Conservation (phyloP, 129 eudicot genomes). For the Chrysanthemum seticuspe region DNA sequence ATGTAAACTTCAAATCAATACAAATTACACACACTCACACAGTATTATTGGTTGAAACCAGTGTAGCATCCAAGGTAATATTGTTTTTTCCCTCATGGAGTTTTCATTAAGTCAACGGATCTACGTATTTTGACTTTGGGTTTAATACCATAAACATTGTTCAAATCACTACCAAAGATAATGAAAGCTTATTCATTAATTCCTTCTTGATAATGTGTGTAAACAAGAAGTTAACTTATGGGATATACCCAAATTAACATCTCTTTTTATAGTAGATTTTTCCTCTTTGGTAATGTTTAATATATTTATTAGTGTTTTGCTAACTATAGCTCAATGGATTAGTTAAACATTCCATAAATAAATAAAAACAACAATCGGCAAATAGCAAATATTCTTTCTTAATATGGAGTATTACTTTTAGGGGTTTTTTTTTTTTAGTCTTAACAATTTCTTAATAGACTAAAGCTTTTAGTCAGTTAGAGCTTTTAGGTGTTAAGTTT, state of each 20-base stretch:
- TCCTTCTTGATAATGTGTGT: background rate
- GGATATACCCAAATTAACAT: constrained; percentile 13
- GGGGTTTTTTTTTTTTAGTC: too few species aligned
- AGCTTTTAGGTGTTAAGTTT: too few species aligned
- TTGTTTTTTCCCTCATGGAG: constrained; percentile 10
- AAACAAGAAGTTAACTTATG: constrained; percentile 17
- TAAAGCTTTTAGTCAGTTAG: too few species aligned
- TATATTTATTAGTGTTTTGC: background rate
- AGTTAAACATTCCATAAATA: too few species aligned
- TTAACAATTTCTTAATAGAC: too few species aligned
- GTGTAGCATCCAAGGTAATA: constrained; percentile 31
- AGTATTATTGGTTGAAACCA: constrained; percentile 17
- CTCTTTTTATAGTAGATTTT: background rate
- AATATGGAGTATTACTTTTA: too few species aligned
- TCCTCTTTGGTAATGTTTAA: background rate
- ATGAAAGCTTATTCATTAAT: background rate
- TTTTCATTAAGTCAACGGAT: constrained; percentile 20
- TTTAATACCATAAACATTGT: constrained; percentile 21
- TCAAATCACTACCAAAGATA: constrained; percentile 6
- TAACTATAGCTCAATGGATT: too few species aligned
- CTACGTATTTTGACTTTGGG: constrained; percentile 23
- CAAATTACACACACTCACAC: constrained; percentile 17
- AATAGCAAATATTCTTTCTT: too few species aligned
- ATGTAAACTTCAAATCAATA: constrained; percentile 24
- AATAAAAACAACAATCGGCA: too few species aligned